These are phyloP conservation scores for Microbotryum lychnidis-dioicae DNA, from an alignment of 1,284 basidiomycete species.

Conservation along the genomic window DNA sequence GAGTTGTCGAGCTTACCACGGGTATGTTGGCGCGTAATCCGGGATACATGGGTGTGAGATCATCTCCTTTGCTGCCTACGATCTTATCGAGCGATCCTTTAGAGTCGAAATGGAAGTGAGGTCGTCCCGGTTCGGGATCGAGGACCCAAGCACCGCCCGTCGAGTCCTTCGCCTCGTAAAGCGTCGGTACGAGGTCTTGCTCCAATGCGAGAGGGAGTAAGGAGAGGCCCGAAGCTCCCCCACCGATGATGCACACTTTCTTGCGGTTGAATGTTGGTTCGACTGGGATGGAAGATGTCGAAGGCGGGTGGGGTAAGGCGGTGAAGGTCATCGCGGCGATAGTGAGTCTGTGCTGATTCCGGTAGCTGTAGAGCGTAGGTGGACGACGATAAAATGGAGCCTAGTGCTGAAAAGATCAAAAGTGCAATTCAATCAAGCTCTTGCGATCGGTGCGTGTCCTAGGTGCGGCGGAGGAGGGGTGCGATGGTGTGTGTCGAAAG, in stretches of 20 bases:
- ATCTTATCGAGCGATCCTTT: slow-evolving; percentile 18
- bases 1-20: slow-evolving; percentile 17
- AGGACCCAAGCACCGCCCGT: slow-evolving; percentile 41
- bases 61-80: slow-evolving; percentile 6
- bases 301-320: no score
- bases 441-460: no score
- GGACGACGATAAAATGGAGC: no score
- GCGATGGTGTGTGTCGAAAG: no score
- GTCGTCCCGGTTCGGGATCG: slow-evolving; percentile 7
- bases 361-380: no score
- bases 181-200: slow-evolving; percentile 19
- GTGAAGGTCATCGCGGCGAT: no score
- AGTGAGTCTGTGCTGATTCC: no score
- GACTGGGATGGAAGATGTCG: no score
- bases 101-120: background rate
- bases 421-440: no score
- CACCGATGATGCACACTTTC: slow-evolving; percentile 40
- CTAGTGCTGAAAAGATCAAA: no score
- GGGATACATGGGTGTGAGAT: slow-evolving; percentile 39
- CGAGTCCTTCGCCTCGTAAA: slow-evolving; percentile 29
- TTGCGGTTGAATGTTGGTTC: background rate
- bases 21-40: slow-evolving; percentile 42
- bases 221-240: slow-evolving; percentile 42
- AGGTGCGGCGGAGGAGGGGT: no score
- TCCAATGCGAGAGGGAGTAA: slow-evolving; percentile 41